phyloP scores from a whole-genome alignment of 192 early-diverging fungal genomes.

The Entomortierella chlamydospora region DNA sequence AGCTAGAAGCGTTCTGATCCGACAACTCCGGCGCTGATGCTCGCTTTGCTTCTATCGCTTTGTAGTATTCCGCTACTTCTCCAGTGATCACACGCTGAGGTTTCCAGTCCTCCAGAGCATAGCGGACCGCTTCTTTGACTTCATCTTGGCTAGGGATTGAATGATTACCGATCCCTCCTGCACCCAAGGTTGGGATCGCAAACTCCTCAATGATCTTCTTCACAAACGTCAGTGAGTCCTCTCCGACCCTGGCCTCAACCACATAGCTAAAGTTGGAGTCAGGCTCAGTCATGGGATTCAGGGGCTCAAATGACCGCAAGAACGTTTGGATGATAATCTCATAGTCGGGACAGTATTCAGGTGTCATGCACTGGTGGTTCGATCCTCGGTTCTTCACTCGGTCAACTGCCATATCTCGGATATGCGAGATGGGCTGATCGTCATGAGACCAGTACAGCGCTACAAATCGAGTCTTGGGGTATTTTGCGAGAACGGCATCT shows the following conservation, averaged over 20 bases:
- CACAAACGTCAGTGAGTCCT: conserved; percentile 61
- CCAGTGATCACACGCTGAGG: conserved; percentile 30
- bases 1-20: neutral
- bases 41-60: neutral
- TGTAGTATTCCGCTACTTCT: conserved; percentile 25
- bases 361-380: conserved; percentile 85
- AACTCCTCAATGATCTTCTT: conserved; percentile 54
- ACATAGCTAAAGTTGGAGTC: conserved; percentile 69
- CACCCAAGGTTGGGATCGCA: conserved; percentile 47
- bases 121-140: conserved; percentile 65
- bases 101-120: conserved; percentile 55
- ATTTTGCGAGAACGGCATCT: conserved; percentile 57
- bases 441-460: conserved; percentile 83
- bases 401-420: conserved; percentile 63
- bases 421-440: conserved; percentile 47
- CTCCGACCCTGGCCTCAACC: conserved; percentile 66
- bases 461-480: conserved; percentile 74
- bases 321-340: conserved; percentile 69
- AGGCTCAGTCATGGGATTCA: conserved; percentile 61
- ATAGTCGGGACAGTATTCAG: conserved; percentile 68
- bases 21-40: neutral
- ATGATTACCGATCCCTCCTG: conserved; percentile 35
- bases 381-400: conserved; percentile 78
- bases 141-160: conserved; percentile 61
- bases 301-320: conserved; percentile 59